phyloP scores from a whole-genome alignment of 495 filamentous ascomycete genomes.

The Penicillium ochrochloron region DNA sequence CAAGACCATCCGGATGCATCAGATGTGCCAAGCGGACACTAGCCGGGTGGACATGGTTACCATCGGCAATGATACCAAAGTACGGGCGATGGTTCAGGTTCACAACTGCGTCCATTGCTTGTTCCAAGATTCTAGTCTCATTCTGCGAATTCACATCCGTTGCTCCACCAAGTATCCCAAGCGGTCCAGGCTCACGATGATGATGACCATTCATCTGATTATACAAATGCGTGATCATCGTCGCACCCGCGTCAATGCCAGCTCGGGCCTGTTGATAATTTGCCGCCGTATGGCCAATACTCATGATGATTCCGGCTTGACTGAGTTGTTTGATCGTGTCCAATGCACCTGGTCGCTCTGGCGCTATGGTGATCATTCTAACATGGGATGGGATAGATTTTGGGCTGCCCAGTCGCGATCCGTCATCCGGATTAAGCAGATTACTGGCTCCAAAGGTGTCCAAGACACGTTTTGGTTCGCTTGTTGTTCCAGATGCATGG shows the following conservation, averaged over 20 bases:
- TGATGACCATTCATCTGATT: slow-evolving; percentile 78
- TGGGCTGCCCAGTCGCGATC: slow-evolving; percentile 11
- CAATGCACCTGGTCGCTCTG: slow-evolving; percentile 61
- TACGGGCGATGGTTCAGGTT: slow-evolving; percentile 42
- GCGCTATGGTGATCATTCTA: slow-evolving; percentile 70
- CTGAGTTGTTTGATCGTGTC: slow-evolving; percentile 56
- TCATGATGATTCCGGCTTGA: slow-evolving; percentile 53
- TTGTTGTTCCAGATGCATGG: slow-evolving; percentile 4
- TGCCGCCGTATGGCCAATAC: slow-evolving; percentile 70
- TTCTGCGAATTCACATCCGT: not conserved
- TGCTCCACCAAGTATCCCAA: slow-evolving; percentile 15
- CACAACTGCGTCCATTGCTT: too few species aligned
- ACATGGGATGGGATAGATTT: slow-evolving; percentile 37
- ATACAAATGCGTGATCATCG: slow-evolving; percentile 77
- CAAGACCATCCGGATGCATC: slow-evolving; percentile 43
- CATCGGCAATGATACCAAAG: slow-evolving; percentile 56
- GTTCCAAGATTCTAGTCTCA: slow-evolving; percentile 5
- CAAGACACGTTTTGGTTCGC: slow-evolving; percentile 16
- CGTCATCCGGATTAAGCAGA: slow-evolving; percentile 7
- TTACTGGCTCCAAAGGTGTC: slow-evolving; percentile 15
- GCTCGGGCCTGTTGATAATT: slow-evolving; percentile 63
- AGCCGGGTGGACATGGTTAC: slow-evolving; percentile 53
- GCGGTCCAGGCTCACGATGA: slow-evolving; percentile 70
- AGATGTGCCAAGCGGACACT: slow-evolving; percentile 49
- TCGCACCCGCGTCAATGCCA: slow-evolving; percentile 62